These are phyloP conservation scores for Picochlorum sp. DNA, from an alignment of 139 green algal genomes.

Conservation along the genomic window DNA sequence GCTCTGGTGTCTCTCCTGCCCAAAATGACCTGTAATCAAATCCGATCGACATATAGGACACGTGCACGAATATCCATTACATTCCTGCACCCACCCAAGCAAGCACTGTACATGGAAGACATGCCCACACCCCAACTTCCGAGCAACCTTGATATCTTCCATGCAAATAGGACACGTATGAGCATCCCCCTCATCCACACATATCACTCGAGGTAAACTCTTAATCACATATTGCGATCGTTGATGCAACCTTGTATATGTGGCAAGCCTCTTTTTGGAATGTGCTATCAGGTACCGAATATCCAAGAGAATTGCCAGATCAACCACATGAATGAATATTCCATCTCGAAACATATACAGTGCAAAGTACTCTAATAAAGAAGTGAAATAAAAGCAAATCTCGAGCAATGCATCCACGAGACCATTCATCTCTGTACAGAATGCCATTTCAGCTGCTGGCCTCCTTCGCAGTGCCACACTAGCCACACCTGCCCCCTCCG, in stretches of 20 bases:
- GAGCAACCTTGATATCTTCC: constrained; percentile 45
- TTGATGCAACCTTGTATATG: constrained; percentile 14
- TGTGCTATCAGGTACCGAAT: constrained; percentile 38
- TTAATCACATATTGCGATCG: constrained; percentile 15
- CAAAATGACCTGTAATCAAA: neutral
- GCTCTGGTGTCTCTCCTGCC: neutral
- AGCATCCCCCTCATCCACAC: neutral
- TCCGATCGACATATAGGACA: constrained; percentile 79
- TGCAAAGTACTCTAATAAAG: neutral
- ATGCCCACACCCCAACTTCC: constrained; percentile 89
- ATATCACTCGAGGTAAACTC: neutral
- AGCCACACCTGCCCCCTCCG: neutral
- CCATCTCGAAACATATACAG: constrained; percentile 62
- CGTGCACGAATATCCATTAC: constrained; percentile 25
- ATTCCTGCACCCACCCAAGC: constrained; percentile 88
- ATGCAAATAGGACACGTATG: constrained; percentile 29
- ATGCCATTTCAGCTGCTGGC: neutral
- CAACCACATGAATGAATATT: constrained; percentile 83
- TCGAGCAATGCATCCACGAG: neutral
- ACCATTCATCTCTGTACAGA: neutral
- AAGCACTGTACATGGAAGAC: constrained; percentile 94
- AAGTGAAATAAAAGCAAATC: neutral
- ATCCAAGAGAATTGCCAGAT: constrained; percentile 70
- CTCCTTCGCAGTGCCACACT: neutral
- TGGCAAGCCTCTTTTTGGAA: neutral